phyloP scores from a whole-genome alignment of 805 yeast genomes.

The Candida palmyrensis region DNA sequence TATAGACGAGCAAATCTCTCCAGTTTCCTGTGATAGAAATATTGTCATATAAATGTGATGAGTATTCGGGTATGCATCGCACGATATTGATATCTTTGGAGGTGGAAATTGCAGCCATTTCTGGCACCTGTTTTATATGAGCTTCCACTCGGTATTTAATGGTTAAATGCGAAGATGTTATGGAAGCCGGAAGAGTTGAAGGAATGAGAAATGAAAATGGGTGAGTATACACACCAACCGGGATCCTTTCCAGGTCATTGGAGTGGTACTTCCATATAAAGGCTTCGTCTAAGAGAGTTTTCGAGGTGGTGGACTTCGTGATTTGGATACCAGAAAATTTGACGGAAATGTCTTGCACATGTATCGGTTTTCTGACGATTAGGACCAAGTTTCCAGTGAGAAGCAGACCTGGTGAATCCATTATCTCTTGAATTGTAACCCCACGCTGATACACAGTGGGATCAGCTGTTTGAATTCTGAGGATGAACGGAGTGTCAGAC shows the following conservation, averaged over 20 bases:
- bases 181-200: not conserved
- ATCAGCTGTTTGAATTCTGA: not conserved
- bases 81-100: not conserved
- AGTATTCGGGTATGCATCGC: not conserved
- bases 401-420: not conserved
- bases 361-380: not conserved
- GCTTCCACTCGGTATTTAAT: not conserved
- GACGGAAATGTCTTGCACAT: not conserved
- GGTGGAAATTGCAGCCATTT: not conserved
- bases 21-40: constrained; percentile 15
- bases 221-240: not conserved
- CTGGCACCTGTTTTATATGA: not conserved
- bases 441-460: not conserved
- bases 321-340: not conserved
- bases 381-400: not conserved
- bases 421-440: not conserved
- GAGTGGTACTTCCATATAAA: too few relatives aligned
- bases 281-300: too few relatives aligned
- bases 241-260: not conserved
- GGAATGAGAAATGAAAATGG: not conserved
- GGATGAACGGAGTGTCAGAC: too few relatives aligned
- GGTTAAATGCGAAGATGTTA: not conserved
- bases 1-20: constrained; percentile 13
- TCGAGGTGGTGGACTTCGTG: too few relatives aligned
- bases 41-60: constrained; percentile 4